Evolutionary conservation across 768 basidiomycete species (phyloP), one percentile per base, ranked within the genome.

Genomic region (Lanmaoa rubissima): DNA sequence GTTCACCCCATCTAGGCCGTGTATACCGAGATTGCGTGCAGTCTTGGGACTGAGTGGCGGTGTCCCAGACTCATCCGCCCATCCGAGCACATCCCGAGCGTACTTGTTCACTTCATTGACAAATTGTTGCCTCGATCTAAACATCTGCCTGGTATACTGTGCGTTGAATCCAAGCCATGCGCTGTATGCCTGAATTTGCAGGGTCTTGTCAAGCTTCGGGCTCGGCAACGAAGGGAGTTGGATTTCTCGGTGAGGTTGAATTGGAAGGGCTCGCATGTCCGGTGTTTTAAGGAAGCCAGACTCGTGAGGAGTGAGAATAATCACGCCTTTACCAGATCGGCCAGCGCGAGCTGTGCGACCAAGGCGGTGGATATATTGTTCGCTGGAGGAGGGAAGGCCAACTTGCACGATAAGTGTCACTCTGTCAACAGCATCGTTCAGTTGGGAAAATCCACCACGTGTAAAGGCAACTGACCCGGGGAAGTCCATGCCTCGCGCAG

Each of bases 311-410:
- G 80, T 76, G 48, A 87, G 77, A 40, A 88, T 71, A 43, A 88
- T 62, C 51, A 84, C 74, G 3, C 86, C 85, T 39, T 75, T 77
- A 0, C 89, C 87, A 6, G 79, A 74, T 45, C 82, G 74, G 6
- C 88, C 89, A 0, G 89, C 89, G 43, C 89, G 82, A 12, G 88
- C 89, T 17, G 88, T 91, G 46, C 88, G 82, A 14, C 89, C 89
- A 8, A 91, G 84, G 21, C 89, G 82, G 63, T 90, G 89, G 53
- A 91, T 84, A 70, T 91, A 90, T 66, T 90, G 88, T 63, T 90
- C 89, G 26, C 83, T 78, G 53, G 84, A 80, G 0, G 82, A 79
- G 13, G 89, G 88, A 60, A 89, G 78, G 57, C 85, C 85, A 53
- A 84, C 68, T 65, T 88, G 86, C 8, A 86, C 62, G 44, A 88